Evolutionary conservation across 192 early-diverging fungal species (phyloP).

Genomic region (Rhizoclosmatium sp.): DNA sequence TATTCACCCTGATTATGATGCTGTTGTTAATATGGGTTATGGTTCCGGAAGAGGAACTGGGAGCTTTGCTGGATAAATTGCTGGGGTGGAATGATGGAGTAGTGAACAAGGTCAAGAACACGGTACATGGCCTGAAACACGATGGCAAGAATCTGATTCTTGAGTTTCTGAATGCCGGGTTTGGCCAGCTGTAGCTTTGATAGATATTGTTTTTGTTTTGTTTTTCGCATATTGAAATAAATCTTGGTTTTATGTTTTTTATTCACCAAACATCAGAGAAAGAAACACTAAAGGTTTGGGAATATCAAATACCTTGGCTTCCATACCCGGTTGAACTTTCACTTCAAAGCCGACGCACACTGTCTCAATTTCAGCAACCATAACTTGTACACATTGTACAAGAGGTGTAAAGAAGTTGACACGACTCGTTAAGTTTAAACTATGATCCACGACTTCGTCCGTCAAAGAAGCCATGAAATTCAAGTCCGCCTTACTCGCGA

Average conservation of each 20-base stretch:
- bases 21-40: slow-evolving; percentile 26
- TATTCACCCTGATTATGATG: slow-evolving; percentile 7
- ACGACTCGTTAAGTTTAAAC: too few relatives aligned
- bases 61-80: slow-evolving; percentile 34
- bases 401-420: too few relatives aligned
- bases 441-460: too few relatives aligned
- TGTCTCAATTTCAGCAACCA: too few relatives aligned
- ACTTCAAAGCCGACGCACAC: too few relatives aligned
- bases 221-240: neutral
- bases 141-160: slow-evolving; percentile 34
- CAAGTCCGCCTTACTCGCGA: too few relatives aligned
- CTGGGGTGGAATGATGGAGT: slow-evolving; percentile 36
- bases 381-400: too few relatives aligned
- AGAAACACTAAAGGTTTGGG: too few relatives aligned
- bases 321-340: too few relatives aligned
- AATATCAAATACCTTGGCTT: too few relatives aligned
- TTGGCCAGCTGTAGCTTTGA: slow-evolving; percentile 23
- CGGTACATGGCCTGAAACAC: slow-evolving; percentile 2
- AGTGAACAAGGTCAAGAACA: slow-evolving; percentile 31
- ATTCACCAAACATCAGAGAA: too few relatives aligned
- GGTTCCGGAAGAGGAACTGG: slow-evolving; percentile 35
- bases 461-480: too few relatives aligned
- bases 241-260: neutral
- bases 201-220: neutral
- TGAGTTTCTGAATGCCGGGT: slow-evolving; percentile 32